Evolutionary conservation across 2,329 filamentous ascomycete genomes (phyloP).

Genomic region (Cephalotrichum gorgonifer): DNA sequence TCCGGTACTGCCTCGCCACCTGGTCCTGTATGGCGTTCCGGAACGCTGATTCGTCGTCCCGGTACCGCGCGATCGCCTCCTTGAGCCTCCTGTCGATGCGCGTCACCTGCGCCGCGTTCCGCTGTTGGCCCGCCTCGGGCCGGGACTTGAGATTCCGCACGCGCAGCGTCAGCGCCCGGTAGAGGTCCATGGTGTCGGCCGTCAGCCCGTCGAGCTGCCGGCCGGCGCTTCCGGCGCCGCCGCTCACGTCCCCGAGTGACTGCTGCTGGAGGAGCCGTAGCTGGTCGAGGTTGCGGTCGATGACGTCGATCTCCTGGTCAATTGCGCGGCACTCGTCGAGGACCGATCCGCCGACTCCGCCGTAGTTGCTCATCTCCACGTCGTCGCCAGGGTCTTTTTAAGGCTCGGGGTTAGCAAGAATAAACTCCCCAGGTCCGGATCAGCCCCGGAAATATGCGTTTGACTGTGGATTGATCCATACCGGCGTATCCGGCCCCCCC

Average conservation of each 20-base stretch:
- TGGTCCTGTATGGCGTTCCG: conserved; percentile 71
- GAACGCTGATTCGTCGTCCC: conserved; percentile 70
- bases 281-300: conserved; percentile 62
- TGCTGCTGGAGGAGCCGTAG: conserved; percentile 62
- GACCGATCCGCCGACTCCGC: conserved; percentile 66
- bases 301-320: conserved; percentile 62
- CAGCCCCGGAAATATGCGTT: not conserved
- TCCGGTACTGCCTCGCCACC: conserved; percentile 81
- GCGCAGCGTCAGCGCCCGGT: conserved; percentile 67
- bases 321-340: conserved; percentile 79
- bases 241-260: conserved; percentile 61
- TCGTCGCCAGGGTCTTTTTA: conserved; percentile 1
- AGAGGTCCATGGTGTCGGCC: conserved; percentile 72
- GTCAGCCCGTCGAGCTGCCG: conserved; percentile 63
- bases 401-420: conserved; percentile 4
- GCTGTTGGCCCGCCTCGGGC: conserved; percentile 60
- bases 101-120: conserved; percentile 71
- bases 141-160: conserved; percentile 76
- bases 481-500: not conserved
- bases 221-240: conserved; percentile 53
- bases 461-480: too few relatives aligned
- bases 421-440: conserved; percentile 2
- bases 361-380: conserved; percentile 13
- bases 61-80: conserved; percentile 70
- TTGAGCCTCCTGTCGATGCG: conserved; percentile 72